phyloP scores from a whole-genome alignment of 176 grass and related monocot species.

The Rhynchospora tenuis region DNA sequence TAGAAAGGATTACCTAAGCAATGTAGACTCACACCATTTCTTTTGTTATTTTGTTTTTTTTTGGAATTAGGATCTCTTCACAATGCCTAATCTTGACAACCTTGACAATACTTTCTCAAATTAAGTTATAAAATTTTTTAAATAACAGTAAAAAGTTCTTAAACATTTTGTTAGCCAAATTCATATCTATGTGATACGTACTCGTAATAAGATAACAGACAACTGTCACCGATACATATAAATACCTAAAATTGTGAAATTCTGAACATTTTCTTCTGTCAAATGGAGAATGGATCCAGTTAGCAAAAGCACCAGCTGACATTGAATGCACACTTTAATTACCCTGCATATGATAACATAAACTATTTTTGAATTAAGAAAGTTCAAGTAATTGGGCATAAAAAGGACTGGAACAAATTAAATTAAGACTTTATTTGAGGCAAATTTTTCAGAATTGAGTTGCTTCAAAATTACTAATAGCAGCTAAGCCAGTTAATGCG shows the following conservation, averaged over 20 bases:
- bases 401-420: neutral
- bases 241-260: conserved; percentile 57
- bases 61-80: neutral
- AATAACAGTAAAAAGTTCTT: too few relatives aligned
- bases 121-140: too few relatives aligned
- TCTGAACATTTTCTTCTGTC: conserved; percentile 39
- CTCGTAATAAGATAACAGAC: too few relatives aligned
- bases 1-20: neutral
- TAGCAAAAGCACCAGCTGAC: conserved; percentile 48
- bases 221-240: neutral
- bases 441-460: neutral
- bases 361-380: neutral
- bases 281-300: conserved; percentile 58
- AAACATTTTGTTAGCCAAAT: neutral
- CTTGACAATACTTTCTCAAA: too few relatives aligned
- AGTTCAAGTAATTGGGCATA: neutral
- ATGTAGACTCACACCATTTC: neutral
- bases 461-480: neutral
- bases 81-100: too few relatives aligned
- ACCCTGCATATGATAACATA: conserved; percentile 20
- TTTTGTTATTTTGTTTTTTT: neutral
- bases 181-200: neutral
- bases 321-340: conserved; percentile 15
- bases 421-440: neutral
- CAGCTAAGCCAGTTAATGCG: neutral